Evolutionary conservation across 2,329 filamentous ascomycete genomes (phyloP).

Genomic region (Thelonectria blattea): DNA sequence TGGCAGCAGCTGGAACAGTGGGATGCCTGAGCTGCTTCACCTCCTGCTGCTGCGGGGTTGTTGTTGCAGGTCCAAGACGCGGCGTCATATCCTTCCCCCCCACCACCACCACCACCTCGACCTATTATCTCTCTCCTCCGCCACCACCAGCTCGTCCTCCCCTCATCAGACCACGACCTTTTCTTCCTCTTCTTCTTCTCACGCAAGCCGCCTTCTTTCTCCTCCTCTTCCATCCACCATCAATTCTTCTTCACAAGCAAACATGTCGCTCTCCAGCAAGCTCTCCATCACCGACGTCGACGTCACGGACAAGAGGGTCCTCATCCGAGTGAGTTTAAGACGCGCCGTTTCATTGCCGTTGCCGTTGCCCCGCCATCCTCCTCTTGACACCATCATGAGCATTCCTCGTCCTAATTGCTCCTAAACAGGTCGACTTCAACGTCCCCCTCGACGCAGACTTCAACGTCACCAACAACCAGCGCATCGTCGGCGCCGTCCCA

Average conservation of each 20-base stretch:
- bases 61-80: too few relatives aligned
- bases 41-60: too few relatives aligned
- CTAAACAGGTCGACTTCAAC: constrained; percentile 93
- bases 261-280: constrained; percentile 98
- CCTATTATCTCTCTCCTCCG: neutral
- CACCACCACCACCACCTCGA: constrained; percentile 21
- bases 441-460: constrained; percentile 92
- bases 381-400: too few relatives aligned
- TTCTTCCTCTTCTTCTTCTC: constrained; percentile 16
- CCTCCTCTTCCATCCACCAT: neutral
- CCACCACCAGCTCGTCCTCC: constrained; percentile 22
- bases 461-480: constrained; percentile 97
- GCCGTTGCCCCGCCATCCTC: constrained; percentile 40
- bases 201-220: neutral
- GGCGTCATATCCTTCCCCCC: constrained; percentile 8
- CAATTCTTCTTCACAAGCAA: constrained; percentile 24
- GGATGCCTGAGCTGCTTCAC: constrained; percentile 1
- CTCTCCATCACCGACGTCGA: constrained; percentile 96
- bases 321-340: constrained; percentile 84
- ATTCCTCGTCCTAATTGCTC: constrained; percentile 24
- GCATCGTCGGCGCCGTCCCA: constrained; percentile 92
- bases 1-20: neutral
- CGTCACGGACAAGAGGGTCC: constrained; percentile 96
- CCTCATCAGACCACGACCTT: constrained; percentile 26
- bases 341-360: neutral